These are phyloP conservation scores for Tetragonia tetragonoides DNA, from an alignment of 148 eudicot genomes.

Conservation along the genomic window DNA sequence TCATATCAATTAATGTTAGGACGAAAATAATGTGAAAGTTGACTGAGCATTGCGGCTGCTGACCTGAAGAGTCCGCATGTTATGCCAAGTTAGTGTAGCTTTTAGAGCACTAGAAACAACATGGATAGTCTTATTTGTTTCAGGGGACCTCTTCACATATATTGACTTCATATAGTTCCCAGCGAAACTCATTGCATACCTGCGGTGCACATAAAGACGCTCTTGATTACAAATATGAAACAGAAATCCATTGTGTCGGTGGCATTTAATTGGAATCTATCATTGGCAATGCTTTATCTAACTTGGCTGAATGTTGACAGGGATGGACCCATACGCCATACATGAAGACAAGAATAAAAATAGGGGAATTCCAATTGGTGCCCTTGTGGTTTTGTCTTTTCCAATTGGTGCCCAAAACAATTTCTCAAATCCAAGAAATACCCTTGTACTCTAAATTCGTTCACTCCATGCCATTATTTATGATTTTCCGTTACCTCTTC, in stretches of 20 bases:
- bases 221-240: background rate
- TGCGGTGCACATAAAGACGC: constrained; percentile 29
- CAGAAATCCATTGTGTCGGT: background rate
- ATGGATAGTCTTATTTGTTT: constrained; percentile 68
- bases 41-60: constrained; percentile 11
- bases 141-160: constrained; percentile 80
- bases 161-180: constrained; percentile 73
- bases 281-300: no score
- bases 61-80: constrained; percentile 98
- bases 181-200: constrained; percentile 96
- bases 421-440: no score
- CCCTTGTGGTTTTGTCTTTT: no score
- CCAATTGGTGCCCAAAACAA: no score
- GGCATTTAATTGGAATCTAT: background rate
- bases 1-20: background rate
- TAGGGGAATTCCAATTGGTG: no score
- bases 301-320: no score
- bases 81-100: constrained; percentile 89
- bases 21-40: background rate
- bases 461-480: no score
- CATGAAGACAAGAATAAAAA: no score
- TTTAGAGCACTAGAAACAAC: constrained; percentile 88
- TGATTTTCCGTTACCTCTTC: no score
- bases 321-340: no score
- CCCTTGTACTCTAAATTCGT: no score